A percentile compares a stretch with the other conserved stretches of the same genome.
phyloP scores from a whole-genome alignment of 352 stramenopile genomes.

The Phytophthora rubi region DNA sequence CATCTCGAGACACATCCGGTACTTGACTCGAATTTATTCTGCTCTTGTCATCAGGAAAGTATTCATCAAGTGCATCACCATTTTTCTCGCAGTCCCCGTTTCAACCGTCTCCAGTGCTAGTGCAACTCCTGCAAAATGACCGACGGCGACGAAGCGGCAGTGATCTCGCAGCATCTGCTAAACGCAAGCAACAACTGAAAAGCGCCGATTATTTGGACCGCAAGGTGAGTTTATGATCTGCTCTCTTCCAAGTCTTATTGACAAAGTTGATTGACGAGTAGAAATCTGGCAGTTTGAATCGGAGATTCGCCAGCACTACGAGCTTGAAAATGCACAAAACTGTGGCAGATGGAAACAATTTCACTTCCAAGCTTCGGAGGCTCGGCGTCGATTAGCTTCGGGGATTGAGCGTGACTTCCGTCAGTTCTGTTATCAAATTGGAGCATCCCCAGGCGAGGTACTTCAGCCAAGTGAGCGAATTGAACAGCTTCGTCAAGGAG shows the following conservation, averaged over 20 bases:
- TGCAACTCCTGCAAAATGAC: slow-evolving; percentile 51
- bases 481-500: neutral
- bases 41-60: neutral
- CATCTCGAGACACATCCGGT: slow-evolving; percentile 58
- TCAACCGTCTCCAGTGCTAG: slow-evolving; percentile 56
- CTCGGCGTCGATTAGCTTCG: slow-evolving; percentile 26
- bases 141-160: slow-evolving; percentile 23
- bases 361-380: slow-evolving; percentile 39
- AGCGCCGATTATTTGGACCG: slow-evolving; percentile 58
- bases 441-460: neutral
- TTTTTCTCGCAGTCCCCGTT: slow-evolving; percentile 48
- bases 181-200: slow-evolving; percentile 37
- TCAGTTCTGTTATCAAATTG: slow-evolving; percentile 32
- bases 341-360: slow-evolving; percentile 63
- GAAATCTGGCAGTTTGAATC: slow-evolving; percentile 49
- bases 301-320: slow-evolving; percentile 64
- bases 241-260: neutral
- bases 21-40: neutral
- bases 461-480: neutral
- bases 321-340: slow-evolving; percentile 54
- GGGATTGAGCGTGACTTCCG: slow-evolving; percentile 42
- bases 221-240: slow-evolving; percentile 41
- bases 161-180: slow-evolving; percentile 20
- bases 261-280: neutral
- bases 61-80: neutral